Conservation (phyloP, 163 green algal species). For the Smithsoniella earleae region DNA sequence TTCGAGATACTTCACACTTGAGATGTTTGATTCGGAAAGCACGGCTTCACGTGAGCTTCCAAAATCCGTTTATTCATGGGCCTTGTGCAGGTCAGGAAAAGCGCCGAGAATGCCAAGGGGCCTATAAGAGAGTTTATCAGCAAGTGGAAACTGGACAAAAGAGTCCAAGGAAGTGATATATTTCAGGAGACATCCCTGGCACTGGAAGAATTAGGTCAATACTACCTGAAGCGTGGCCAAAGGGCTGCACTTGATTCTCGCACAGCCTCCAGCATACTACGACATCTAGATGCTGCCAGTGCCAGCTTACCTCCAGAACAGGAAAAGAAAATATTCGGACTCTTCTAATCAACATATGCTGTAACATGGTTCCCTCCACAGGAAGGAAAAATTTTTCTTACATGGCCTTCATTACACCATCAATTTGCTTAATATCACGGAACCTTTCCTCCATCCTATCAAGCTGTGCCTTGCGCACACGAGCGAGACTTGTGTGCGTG, state of each 20-base stretch:
- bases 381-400: no score
- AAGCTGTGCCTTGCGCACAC: neutral
- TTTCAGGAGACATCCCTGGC: neutral
- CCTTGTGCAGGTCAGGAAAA: slow-evolving; percentile 7
- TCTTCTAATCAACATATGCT: neutral
- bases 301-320: neutral
- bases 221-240: neutral
- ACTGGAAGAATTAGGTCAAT: slow-evolving; percentile 22
- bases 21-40: no score
- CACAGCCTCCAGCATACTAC: slow-evolving; percentile 1
- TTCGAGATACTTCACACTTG: neutral
- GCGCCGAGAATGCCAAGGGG: slow-evolving; percentile 16
- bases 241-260: slow-evolving; percentile 4
- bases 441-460: neutral
- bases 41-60: no score
- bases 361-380: no score
- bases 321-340: slow-evolving; percentile 23
- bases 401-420: neutral
- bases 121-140: slow-evolving; percentile 20
- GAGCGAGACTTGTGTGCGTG: neutral
- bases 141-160: slow-evolving; percentile 17
- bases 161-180: neutral
- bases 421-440: neutral
- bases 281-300: slow-evolving; percentile 12
- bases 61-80: neutral